Conservation (phyloP, 2,329 filamentous ascomycete genomes). For the Neopestalotiopsis clavispora region DNA sequence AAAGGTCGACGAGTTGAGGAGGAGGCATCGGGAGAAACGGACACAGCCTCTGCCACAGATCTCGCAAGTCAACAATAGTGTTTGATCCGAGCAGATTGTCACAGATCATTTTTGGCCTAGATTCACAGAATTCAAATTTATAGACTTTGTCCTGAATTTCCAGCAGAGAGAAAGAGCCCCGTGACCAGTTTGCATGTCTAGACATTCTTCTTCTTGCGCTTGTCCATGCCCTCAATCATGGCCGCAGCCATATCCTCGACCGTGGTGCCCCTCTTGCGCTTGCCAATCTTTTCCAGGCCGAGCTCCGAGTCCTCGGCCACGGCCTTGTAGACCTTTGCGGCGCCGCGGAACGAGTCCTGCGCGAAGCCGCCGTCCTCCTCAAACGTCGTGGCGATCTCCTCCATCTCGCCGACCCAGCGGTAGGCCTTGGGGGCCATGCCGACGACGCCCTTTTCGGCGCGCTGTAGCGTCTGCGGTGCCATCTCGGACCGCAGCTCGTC, state of each 20-base stretch:
- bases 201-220: constrained; percentile 37
- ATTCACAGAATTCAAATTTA: neutral
- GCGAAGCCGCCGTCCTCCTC: constrained; percentile 67
- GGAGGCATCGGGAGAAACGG: constrained; percentile 18
- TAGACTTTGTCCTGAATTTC: neutral
- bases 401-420: constrained; percentile 79
- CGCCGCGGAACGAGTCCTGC: constrained; percentile 59
- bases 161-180: no score
- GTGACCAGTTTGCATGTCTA: neutral
- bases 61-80: neutral
- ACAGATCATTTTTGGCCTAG: neutral
- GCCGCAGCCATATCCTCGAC: constrained; percentile 60
- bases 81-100: neutral
- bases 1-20: constrained; percentile 33
- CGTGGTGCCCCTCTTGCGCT: constrained; percentile 59
- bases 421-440: constrained; percentile 77
- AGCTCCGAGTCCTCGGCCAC: constrained; percentile 63
- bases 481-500: constrained; percentile 60
- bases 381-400: constrained; percentile 73
- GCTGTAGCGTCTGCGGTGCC: constrained; percentile 50
- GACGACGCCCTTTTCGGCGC: constrained; percentile 56
- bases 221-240: constrained; percentile 35
- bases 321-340: constrained; percentile 64
- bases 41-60: neutral
- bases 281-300: constrained; percentile 61